Evolutionary conservation across 257 asterid genomes (phyloP).

Genomic region (Solanum medicagineum): DNA sequence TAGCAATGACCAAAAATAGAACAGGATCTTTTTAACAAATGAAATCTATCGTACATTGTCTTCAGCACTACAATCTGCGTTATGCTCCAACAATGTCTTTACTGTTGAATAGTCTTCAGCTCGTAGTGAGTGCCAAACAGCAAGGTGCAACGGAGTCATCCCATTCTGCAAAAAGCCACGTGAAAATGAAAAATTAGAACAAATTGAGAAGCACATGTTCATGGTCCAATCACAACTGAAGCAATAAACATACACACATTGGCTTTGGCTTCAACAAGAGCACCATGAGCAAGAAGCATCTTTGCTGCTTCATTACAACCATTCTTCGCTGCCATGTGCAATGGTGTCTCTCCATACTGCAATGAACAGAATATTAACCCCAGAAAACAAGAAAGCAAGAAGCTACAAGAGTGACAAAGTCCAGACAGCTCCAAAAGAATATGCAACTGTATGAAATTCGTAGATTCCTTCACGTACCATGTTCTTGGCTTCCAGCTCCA

Average conservation of each 20-base stretch:
- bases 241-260: slow-evolving; percentile 34
- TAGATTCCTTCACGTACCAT: slow-evolving; percentile 40
- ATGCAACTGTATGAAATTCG: neutral
- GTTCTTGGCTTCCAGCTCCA: slow-evolving; percentile 81
- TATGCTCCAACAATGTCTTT: slow-evolving; percentile 63
- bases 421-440: neutral
- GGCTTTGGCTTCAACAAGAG: slow-evolving; percentile 84
- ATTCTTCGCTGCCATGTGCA: slow-evolving; percentile 99
- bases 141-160: slow-evolving; percentile 96
- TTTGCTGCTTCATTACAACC: slow-evolving; percentile 87
- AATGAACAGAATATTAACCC: neutral
- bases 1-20: slow-evolving; percentile 18
- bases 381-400: slow-evolving; percentile 2
- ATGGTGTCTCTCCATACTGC: slow-evolving; percentile 96
- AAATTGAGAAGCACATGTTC: neutral
- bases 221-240: neutral
- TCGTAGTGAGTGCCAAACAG: slow-evolving; percentile 96
- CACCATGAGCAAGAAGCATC: slow-evolving; percentile 79
- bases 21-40: neutral
- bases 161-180: slow-evolving; percentile 54
- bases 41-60: slow-evolving; percentile 43
- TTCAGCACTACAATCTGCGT: slow-evolving; percentile 86
- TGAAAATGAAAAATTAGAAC: neutral
- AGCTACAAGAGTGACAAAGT: neutral
- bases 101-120: slow-evolving; percentile 73